Conservation (phyloP, 2,329 filamentous ascomycete genomes). For the Monosporascus sp. region DNA sequence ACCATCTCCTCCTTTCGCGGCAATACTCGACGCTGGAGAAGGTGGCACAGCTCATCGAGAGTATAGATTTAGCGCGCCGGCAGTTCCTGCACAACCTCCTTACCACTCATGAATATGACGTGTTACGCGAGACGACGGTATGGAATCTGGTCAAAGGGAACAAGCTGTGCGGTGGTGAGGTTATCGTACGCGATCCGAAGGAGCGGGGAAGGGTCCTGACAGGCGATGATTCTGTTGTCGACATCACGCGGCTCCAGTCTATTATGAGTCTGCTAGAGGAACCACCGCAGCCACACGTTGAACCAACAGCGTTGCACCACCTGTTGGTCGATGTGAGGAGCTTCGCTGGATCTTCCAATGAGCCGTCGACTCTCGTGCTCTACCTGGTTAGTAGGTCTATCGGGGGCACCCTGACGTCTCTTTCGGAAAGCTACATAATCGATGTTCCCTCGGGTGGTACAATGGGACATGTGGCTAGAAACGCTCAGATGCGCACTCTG, state of each 20-base stretch:
- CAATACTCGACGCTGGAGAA: slow-evolving; percentile 78
- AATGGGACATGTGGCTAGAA: slow-evolving; percentile 58
- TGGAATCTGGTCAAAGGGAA: slow-evolving; percentile 95
- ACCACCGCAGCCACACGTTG: slow-evolving; percentile 62
- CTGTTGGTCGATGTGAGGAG: slow-evolving; percentile 78
- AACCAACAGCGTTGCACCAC: slow-evolving; percentile 71
- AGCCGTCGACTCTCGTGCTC: slow-evolving; percentile 69
- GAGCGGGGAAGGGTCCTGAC: slow-evolving; percentile 82
- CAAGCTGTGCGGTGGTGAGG: slow-evolving; percentile 86
- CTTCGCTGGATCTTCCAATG: slow-evolving; percentile 70
- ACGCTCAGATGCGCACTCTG: slow-evolving; percentile 71
- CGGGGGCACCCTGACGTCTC: slow-evolving; percentile 54
- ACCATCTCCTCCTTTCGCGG: slow-evolving; percentile 78
- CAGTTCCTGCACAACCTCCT: slow-evolving; percentile 93
- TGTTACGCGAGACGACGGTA: slow-evolving; percentile 79
- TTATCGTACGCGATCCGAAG: slow-evolving; percentile 86
- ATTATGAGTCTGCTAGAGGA: slow-evolving; percentile 91
- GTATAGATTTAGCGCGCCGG: slow-evolving; percentile 78
- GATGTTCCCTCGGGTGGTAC: slow-evolving; percentile 70
- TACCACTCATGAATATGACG: slow-evolving; percentile 76
- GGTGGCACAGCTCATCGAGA: slow-evolving; percentile 72
- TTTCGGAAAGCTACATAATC: slow-evolving; percentile 81
- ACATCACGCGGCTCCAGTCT: slow-evolving; percentile 86
- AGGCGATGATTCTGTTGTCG: slow-evolving; percentile 86
- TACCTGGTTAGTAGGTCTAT: slow-evolving; percentile 70